Conservation (phyloP, 1,284 basidiomycete species). For the Grifola frondosa region DNA sequence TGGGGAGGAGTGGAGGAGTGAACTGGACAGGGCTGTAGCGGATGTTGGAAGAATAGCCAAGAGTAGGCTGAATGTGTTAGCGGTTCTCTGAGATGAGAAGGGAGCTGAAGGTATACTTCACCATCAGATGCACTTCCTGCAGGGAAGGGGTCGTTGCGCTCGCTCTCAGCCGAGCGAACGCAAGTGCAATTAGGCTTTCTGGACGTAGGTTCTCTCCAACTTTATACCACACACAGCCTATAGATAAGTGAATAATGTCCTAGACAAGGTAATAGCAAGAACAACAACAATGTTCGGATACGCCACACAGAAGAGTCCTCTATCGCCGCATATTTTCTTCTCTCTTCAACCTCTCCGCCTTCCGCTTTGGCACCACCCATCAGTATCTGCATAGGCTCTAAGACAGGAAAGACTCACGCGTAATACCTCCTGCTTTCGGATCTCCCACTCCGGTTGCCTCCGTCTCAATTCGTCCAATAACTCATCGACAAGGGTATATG, state of each 20-base stretch:
- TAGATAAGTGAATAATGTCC: conserved; percentile 26
- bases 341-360: conserved; percentile 22
- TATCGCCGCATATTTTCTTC: no score
- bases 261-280: conserved; percentile 4
- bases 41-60: conserved; percentile 78
- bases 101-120: no score
- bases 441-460: conserved; percentile 63
- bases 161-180: no score
- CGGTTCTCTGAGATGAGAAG: conserved; percentile 28
- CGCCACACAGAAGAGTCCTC: conserved; percentile 13
- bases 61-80: conserved; percentile 53
- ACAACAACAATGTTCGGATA: conserved; percentile 14
- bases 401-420: conserved; percentile 27
- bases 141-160: no score
- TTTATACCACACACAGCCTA: no score
- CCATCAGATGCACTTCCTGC: no score
- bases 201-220: no score
- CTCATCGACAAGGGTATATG: conserved; percentile 28
- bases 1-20: conserved; percentile 40
- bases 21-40: conserved; percentile 69
- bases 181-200: no score
- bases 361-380: conserved; percentile 14
- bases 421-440: conserved; percentile 45
- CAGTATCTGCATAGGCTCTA: conserved; percentile 1
- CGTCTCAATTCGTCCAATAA: conserved; percentile 45